These are phyloP conservation scores for Penicillium flavigenum DNA, from an alignment of 495 filamentous ascomycete genomes.

Conservation along the genomic window DNA sequence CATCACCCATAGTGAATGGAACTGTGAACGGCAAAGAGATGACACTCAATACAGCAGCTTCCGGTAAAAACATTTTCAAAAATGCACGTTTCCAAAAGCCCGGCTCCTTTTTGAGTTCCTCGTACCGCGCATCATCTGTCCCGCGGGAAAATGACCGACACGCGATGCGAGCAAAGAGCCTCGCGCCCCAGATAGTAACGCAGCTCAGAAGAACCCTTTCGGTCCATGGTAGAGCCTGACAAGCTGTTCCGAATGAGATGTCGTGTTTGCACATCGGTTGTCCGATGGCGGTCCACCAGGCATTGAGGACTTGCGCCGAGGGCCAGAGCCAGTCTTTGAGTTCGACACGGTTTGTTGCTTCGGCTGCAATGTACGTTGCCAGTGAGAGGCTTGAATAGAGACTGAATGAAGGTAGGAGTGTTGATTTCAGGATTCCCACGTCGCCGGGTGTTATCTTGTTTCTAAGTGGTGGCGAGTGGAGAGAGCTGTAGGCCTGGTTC, in stretches of 20 bases:
- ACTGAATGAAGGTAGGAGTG: constrained; percentile 49
- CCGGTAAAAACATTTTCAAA: constrained; percentile 52
- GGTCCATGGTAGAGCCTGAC: constrained; percentile 44
- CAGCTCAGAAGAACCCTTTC: constrained; percentile 52
- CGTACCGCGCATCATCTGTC: constrained; percentile 56
- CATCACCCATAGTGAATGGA: constrained; percentile 42
- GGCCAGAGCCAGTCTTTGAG: constrained; percentile 61
- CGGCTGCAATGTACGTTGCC: constrained; percentile 47
- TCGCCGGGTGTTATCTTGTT: constrained; percentile 11
- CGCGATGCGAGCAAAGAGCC: constrained; percentile 53
- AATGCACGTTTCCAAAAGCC: constrained; percentile 55
- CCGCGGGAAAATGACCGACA: constrained; percentile 44
- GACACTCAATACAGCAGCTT: constrained; percentile 51
- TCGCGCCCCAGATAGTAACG: constrained; percentile 55
- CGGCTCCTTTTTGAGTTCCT: constrained; percentile 44
- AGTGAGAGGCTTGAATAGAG: constrained; percentile 47
- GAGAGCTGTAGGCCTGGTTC: constrained; percentile 6
- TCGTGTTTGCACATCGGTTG: constrained; percentile 40
- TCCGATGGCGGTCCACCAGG: constrained; percentile 59
- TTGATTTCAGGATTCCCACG: constrained; percentile 51
- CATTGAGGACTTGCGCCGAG: constrained; percentile 51
- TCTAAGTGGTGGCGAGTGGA: background rate
- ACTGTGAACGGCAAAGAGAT: constrained; percentile 55
- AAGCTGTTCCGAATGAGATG: constrained; percentile 41
- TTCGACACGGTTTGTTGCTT: constrained; percentile 50